A percentile compares a stretch with the other conserved stretches of the same genome.
phyloP scores from a whole-genome alignment of 164 flowering plant genomes.

The Saururus chinensis region DNA sequence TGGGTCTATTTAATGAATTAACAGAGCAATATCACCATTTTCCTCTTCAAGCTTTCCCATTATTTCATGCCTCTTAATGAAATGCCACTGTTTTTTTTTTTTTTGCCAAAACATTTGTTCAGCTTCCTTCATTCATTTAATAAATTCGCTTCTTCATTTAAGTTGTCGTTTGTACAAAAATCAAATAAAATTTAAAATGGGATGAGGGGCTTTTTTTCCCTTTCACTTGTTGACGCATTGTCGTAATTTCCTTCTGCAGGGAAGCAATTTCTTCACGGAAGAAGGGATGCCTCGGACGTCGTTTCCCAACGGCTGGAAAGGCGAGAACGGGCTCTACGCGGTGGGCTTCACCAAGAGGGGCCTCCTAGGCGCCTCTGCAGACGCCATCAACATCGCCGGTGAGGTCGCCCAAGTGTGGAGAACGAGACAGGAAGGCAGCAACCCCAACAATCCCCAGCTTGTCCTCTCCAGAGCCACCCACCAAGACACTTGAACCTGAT shows the following conservation, averaged over 20 bases:
- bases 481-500: no score
- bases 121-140: no score
- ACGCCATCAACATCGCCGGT: conserved; percentile 59
- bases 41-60: no score
- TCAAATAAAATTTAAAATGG: neutral
- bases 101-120: no score
- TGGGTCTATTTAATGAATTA: no score
- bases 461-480: no score
- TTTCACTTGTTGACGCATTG: neutral
- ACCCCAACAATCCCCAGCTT: conserved; percentile 1
- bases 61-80: no score
- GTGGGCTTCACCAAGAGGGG: conserved; percentile 90
- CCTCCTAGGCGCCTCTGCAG: conserved; percentile 56
- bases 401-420: conserved; percentile 61
- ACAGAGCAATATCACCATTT: no score
- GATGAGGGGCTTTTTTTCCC: no score
- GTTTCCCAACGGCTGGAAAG: conserved; percentile 84
- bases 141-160: no score
- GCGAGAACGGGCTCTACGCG: conserved; percentile 59
- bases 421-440: conserved; percentile 11
- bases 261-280: conserved; percentile 53
- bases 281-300: conserved; percentile 82
- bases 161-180: no score
- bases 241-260: conserved; percentile 23
- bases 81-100: no score